Conservation (phyloP, 495 filamentous ascomycete species). For the Xylaria curta region DNA sequence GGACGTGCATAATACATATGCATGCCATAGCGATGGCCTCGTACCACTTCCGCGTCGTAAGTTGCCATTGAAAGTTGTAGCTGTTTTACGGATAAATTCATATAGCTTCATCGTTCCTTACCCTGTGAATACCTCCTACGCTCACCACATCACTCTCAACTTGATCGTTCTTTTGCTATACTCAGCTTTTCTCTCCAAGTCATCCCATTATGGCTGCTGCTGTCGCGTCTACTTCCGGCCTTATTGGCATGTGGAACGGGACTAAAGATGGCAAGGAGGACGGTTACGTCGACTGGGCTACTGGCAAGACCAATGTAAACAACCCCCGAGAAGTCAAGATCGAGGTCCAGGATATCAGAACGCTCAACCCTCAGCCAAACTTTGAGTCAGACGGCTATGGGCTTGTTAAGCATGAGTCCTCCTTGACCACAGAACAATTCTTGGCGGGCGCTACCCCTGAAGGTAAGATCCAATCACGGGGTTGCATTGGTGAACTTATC, state of each 20-base stretch:
- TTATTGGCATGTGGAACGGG: conserved; percentile 42
- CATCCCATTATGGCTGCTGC: conserved; percentile 34
- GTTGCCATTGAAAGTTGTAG: neutral
- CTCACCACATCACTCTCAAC: conserved; percentile 23
- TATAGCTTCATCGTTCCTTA: conserved; percentile 31
- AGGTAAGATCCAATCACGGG: conserved; percentile 25
- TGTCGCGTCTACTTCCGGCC: conserved; percentile 37
- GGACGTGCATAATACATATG: neutral
- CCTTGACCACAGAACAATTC: conserved; percentile 39
- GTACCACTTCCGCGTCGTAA: neutral
- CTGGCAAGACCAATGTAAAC: conserved; percentile 35
- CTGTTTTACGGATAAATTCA: conserved; percentile 25
- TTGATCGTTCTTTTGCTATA: conserved; percentile 8
- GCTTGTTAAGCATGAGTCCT: conserved; percentile 39
- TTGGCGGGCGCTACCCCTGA: conserved; percentile 36
- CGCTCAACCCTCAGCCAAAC: conserved; percentile 33
- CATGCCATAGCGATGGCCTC: neutral
- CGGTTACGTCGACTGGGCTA: conserved; percentile 38
- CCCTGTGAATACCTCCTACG: conserved; percentile 1
- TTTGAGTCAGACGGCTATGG: conserved; percentile 37
- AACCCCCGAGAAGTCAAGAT: conserved; percentile 38
- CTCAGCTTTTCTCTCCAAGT: conserved; percentile 4
- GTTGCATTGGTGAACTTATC: neutral
- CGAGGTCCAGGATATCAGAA: conserved; percentile 37
- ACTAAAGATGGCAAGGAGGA: conserved; percentile 36